phyloP scores from a whole-genome alignment of 768 basidiomycete species.

The Boletus pseudo-olivaceus region DNA sequence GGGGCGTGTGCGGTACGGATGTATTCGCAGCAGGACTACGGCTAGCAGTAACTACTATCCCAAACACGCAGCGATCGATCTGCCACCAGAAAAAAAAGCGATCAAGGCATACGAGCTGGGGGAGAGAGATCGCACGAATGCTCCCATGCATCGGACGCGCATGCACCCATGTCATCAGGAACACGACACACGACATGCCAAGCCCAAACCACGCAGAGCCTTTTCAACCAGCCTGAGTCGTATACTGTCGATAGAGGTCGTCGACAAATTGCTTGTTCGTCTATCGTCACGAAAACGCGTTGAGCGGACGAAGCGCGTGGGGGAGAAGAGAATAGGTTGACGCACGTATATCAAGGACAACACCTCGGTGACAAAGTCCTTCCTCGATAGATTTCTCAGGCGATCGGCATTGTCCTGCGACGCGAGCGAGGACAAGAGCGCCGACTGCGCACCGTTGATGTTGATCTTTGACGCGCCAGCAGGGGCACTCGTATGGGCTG shows the following conservation, averaged over 20 bases:
- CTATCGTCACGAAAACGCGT: conserved; percentile 30
- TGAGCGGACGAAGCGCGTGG: not conserved
- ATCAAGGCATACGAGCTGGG: not conserved
- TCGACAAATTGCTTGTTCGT: conserved; percentile 67
- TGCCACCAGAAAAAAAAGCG: not conserved
- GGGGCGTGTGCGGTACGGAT: not conserved
- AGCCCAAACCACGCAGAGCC: not conserved
- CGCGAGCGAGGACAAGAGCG: conserved; percentile 25
- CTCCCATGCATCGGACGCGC: not conserved
- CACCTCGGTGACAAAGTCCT: conserved; percentile 58
- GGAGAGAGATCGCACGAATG: not conserved
- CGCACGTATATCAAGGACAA: conserved; percentile 60
- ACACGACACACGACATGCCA: not conserved
- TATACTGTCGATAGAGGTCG: conserved; percentile 53
- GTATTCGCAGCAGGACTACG: conserved; percentile 11
- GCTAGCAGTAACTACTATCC: conserved; percentile 8
- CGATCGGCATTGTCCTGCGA: conserved; percentile 15
- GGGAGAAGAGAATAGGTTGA: not conserved
- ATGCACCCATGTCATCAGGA: not conserved
- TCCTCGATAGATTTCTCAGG: conserved; percentile 39
- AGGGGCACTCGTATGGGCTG: not conserved
- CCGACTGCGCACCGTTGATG: conserved; percentile 16
- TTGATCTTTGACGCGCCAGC: conserved; percentile 15
- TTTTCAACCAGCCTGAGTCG: conserved; percentile 16
- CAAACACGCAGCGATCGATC: conserved; percentile 3